These are phyloP conservation scores for Auricularia cornea DNA, from an alignment of 768 basidiomycete species.

Conservation along the genomic window DNA sequence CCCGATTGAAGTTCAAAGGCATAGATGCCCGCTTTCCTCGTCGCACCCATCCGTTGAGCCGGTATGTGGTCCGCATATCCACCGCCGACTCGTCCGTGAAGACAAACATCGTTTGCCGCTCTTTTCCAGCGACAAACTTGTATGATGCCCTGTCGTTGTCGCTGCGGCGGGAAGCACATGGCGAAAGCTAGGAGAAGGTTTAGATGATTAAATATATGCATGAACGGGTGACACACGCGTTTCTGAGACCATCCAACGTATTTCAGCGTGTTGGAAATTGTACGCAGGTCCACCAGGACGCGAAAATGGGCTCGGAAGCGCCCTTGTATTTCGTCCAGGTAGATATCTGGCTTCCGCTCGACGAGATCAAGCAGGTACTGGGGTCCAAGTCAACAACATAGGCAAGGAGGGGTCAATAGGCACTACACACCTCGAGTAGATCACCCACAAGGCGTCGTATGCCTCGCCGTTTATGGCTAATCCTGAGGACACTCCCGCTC, in stretches of 20 bases:
- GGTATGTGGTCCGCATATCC: not conserved
- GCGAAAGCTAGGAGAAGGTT: not conserved
- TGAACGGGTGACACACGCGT: not conserved
- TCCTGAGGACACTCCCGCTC: not conserved
- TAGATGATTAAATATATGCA: not conserved
- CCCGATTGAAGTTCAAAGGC: not conserved
- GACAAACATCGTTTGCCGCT: not conserved
- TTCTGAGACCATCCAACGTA: not conserved
- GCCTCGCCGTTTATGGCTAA: not conserved
- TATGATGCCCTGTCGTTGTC: not conserved
- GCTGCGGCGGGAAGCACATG: not conserved
- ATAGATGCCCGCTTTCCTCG: not conserved
- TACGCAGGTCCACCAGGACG: not conserved
- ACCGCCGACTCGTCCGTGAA: not conserved
- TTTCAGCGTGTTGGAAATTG: not conserved
- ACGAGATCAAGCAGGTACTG: constrained; percentile 14
- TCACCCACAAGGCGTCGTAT: not conserved
- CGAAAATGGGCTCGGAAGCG: constrained; percentile 1
- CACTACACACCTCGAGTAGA: not conserved
- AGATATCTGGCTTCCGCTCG: constrained; percentile 15
- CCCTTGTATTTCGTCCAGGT: constrained; percentile 15
- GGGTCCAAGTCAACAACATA: no score
- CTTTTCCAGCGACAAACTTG: not conserved
- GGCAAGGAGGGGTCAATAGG: not conserved
- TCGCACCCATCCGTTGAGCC: not conserved